These are phyloP conservation scores for Cyclospora cayetanensis DNA, from an alignment of 169 alveolate genomes.

Conservation along the genomic window DNA sequence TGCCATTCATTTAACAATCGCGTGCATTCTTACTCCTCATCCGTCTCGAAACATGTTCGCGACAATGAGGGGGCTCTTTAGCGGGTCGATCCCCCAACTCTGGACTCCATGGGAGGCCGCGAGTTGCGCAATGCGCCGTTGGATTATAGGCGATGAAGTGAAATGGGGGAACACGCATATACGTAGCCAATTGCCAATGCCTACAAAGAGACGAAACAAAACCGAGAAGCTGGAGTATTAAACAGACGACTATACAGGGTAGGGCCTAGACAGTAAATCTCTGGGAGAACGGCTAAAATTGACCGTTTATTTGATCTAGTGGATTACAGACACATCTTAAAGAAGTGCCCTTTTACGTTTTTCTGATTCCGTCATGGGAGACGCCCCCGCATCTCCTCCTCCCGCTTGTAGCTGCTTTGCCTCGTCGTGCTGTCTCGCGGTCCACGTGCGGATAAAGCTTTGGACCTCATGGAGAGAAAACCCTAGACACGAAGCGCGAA, in stretches of 20 bases:
- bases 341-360: background rate
- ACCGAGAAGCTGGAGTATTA: background rate
- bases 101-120: conserved; percentile 28
- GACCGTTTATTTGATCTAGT: background rate
- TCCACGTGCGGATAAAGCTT: background rate
- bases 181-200: background rate
- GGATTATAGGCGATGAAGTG: conserved; percentile 3
- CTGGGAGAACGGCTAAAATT: background rate
- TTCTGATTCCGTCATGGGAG: background rate
- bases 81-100: background rate
- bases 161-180: background rate
- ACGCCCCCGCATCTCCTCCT: background rate
- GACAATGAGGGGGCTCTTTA: background rate
- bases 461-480: background rate
- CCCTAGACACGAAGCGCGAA: background rate
- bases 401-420: background rate
- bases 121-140: conserved; percentile 9
- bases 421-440: background rate
- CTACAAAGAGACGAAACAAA: background rate
- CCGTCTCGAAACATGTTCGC: background rate
- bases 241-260: too few relatives aligned
- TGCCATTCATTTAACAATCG: too few relatives aligned
- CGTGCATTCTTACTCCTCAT: background rate
- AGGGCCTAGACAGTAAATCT: too few relatives aligned
- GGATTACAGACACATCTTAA: background rate